Percentiles rank a stretch among this genome's conserved stretches.
Evolutionary conservation across 2,329 filamentous ascomycete genomes (phyloP).

Genomic region (Colletotrichum truncatum): DNA sequence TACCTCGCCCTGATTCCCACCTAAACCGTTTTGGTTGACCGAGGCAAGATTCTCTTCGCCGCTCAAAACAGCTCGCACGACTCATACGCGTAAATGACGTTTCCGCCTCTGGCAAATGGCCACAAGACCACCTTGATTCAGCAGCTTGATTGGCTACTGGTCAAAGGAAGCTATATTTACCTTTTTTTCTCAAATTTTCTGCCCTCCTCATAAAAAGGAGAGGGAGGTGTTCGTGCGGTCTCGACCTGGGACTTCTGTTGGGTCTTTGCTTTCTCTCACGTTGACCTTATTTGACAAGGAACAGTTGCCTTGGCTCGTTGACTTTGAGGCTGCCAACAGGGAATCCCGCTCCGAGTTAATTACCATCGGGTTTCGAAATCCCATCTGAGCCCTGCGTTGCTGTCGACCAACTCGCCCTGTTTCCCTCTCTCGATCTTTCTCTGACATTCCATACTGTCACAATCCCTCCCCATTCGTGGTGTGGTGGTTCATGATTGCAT

Average conservation of each 20-base stretch:
- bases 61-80: not conserved
- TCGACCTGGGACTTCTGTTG: not conserved
- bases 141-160: slow-evolving; percentile 3
- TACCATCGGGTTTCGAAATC: slow-evolving; percentile 25
- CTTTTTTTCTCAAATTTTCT: not conserved
- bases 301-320: not conserved
- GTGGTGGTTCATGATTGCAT: not conserved
- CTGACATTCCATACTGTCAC: not conserved
- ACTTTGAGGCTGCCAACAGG: slow-evolving; percentile 18
- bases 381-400: slow-evolving; percentile 11
- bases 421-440: not conserved
- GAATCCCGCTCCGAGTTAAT: slow-evolving; percentile 12
- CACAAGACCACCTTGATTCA: slow-evolving; percentile 12
- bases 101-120: slow-evolving; percentile 15
- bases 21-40: slow-evolving; percentile 14
- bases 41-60: slow-evolving; percentile 2
- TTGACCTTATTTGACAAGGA: not conserved
- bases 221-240: slow-evolving; percentile 22
- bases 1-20: not conserved
- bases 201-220: not conserved
- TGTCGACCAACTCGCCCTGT: slow-evolving; percentile 15
- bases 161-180: not conserved
- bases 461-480: not conserved
- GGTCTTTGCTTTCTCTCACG: not conserved
- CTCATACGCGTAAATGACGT: slow-evolving; percentile 23